Evolutionary conservation across 345 rosid species (phyloP).

Genomic region (Murraya paniculata): DNA sequence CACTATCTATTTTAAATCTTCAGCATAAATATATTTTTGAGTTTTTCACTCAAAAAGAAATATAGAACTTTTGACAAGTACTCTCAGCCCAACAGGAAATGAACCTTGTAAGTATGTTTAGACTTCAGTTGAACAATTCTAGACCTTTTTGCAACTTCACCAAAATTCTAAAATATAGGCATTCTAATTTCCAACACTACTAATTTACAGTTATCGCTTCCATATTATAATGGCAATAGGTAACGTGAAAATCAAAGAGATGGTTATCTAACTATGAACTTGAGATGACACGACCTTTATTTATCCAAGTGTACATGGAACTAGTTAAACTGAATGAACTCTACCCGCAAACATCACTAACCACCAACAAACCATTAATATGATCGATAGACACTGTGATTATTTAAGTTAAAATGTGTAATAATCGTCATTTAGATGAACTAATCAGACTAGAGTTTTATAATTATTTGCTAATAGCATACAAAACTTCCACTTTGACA

Average conservation of each 20-base stretch:
- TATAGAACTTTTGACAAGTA: neutral
- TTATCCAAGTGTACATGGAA: neutral
- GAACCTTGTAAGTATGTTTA: neutral
- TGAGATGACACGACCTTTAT: neutral
- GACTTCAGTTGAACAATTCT: neutral
- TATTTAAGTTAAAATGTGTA: neutral
- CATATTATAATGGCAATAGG: neutral
- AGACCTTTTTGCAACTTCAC: neutral
- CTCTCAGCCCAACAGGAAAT: neutral
- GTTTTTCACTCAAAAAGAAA: too few relatives aligned
- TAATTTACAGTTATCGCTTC: neutral
- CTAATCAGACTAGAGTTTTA: neutral
- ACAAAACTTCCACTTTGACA: neutral
- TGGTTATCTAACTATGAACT: neutral
- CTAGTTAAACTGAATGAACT: neutral
- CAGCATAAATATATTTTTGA: too few relatives aligned
- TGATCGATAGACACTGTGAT: neutral
- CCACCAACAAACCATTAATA: neutral
- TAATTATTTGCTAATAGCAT: slow-evolving; percentile 6
- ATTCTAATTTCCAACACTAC: neutral
- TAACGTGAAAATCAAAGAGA: neutral
- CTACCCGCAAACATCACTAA: neutral
- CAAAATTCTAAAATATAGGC: neutral
- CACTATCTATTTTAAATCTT: too few relatives aligned
- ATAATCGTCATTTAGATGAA: neutral